Conservation (phyloP, 164 flowering plant species). For the Annona cherimola region DNA sequence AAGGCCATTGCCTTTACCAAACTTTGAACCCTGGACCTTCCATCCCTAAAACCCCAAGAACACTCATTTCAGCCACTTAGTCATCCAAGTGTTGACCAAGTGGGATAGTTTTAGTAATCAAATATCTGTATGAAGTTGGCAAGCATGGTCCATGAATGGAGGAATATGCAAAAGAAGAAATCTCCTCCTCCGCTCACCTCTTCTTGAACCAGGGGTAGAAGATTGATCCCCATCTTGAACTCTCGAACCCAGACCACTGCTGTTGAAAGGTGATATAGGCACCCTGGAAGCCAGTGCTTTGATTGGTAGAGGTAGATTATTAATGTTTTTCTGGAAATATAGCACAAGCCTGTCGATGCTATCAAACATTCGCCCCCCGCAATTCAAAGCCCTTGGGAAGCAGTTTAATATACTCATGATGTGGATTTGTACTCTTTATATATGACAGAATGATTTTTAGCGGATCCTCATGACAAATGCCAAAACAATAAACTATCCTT, state of each 20-base stretch:
- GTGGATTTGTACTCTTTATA: slow-evolving; percentile 83
- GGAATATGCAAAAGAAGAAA: not conserved
- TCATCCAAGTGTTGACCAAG: too few relatives aligned
- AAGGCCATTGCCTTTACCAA: not conserved
- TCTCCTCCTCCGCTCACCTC: slow-evolving; percentile 36
- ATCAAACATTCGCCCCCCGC: slow-evolving; percentile 74
- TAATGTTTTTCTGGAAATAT: slow-evolving; percentile 85
- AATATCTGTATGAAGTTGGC: too few relatives aligned
- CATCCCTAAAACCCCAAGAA: too few relatives aligned
- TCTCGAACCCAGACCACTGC: slow-evolving; percentile 57
- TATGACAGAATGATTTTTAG: slow-evolving; percentile 85
- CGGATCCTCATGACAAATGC: slow-evolving; percentile 93
- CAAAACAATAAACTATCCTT: slow-evolving; percentile 90
- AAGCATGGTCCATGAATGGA: not conserved
- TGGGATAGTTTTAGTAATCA: too few relatives aligned
- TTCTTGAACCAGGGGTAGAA: slow-evolving; percentile 55
- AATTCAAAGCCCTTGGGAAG: slow-evolving; percentile 94
- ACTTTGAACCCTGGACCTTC: too few relatives aligned
- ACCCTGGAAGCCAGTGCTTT: slow-evolving; percentile 94
- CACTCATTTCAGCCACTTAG: too few relatives aligned
- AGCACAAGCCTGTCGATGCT: slow-evolving; percentile 84
- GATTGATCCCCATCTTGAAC: slow-evolving; percentile 58
- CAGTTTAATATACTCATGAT: slow-evolving; percentile 82
- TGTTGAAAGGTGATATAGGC: slow-evolving; percentile 50
- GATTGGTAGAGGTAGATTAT: slow-evolving; percentile 71